These are phyloP conservation scores for Naganishia vishniacii DNA, from an alignment of 768 basidiomycete genomes.

Conservation along the genomic window DNA sequence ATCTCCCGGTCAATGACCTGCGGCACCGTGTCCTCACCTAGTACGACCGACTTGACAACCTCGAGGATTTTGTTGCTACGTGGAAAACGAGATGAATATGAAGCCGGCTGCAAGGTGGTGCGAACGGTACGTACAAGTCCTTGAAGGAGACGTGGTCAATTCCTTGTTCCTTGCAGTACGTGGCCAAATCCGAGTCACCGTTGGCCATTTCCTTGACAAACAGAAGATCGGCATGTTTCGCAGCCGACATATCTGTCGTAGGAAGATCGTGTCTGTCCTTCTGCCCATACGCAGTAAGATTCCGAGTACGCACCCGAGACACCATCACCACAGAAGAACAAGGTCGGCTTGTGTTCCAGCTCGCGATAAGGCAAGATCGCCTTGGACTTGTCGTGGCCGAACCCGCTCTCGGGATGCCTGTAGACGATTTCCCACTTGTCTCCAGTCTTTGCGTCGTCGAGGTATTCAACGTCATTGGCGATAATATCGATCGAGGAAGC, in stretches of 20 bases:
- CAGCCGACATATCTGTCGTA: slow-evolving; percentile 78
- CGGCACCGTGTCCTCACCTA: slow-evolving; percentile 60
- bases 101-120: neutral
- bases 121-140: slow-evolving; percentile 52
- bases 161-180: slow-evolving; percentile 70
- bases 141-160: slow-evolving; percentile 75
- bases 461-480: slow-evolving; percentile 75
- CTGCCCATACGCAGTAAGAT: neutral
- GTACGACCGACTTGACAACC: slow-evolving; percentile 63
- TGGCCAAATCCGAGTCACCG: slow-evolving; percentile 69
- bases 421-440: slow-evolving; percentile 62
- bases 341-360: slow-evolving; percentile 61
- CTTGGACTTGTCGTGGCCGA: slow-evolving; percentile 92
- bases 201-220: slow-evolving; percentile 67
- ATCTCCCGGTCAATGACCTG: slow-evolving; percentile 52
- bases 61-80: slow-evolving; percentile 46
- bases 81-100: neutral
- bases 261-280: neutral
- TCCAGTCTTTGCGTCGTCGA: slow-evolving; percentile 63
- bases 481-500: slow-evolving; percentile 82
- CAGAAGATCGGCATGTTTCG: slow-evolving; percentile 83
- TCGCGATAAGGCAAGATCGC: slow-evolving; percentile 86
- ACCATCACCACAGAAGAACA: slow-evolving; percentile 98
- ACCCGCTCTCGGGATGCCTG: slow-evolving; percentile 81
- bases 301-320: slow-evolving; percentile 68